Evolutionary conservation across 2,329 filamentous ascomycete genomes (phyloP), one percentile per base, ranked within the genome.

Genomic region (Diaporthe eres): DNA sequence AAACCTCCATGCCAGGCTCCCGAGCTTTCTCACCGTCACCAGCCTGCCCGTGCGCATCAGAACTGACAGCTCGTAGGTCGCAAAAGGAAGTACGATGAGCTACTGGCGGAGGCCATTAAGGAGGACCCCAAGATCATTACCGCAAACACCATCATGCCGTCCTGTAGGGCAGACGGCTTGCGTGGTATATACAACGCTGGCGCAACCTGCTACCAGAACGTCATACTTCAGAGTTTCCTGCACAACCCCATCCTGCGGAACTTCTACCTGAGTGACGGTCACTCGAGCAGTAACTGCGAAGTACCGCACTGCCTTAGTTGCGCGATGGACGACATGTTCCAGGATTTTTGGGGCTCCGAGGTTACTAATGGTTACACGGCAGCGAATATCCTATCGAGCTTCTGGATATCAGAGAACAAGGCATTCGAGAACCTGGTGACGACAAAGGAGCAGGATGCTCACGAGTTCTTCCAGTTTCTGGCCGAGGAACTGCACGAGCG

Each of bases 131-230:
- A 91, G 74, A 95, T 94, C 80, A 93, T 98, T 78, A 90, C 92
- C 55, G 89, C 89, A 76, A 97, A 98, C 82, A 96, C 95, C 17
- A 93, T 90, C 39, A 90, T 92, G 75, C 93, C 94, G 9, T 94
- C 95, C 17, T 98, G 96, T 82, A 92, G 94, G 74, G 95, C 95
- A 25, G 95, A 94, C 79, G 96, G 97, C 13, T 91, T 98, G 53
- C 92, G 97, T 49, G 96, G 96, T 44, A 93, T 99, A 77, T 98
- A 98, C 85, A 99, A 98, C 82, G 96, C 98, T 83, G 97, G 96
- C n/a, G 95, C 97, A 75, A 98, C 97, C 15, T 99, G 96, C 86
- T 99, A 98, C 85, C 96, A 98, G 89, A 98, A 97, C 80, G 96
- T 98, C 42, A 95, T 98, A 65, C 88, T 99, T 22, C 97, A 98